Evolutionary conservation across 148 eudicot genomes (phyloP), one percentile per base, ranked within the genome.

Genomic region (Oxyria digyna): DNA sequence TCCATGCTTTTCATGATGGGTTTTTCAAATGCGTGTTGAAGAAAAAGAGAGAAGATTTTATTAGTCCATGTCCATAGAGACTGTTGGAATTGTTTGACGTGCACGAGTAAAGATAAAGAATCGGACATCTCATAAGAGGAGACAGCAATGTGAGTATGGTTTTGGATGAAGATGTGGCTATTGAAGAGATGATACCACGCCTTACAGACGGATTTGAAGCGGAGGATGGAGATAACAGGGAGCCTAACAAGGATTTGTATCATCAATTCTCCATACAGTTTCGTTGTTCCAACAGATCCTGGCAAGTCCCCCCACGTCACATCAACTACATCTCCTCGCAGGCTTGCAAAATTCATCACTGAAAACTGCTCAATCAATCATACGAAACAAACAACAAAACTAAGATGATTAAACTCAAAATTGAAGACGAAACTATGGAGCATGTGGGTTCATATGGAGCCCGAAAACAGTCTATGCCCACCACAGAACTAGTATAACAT

Each of bases 1-100:
- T 46, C 41, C 20, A 72, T 15, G 17, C 72, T 21, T 46, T 15
- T 20, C 15, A 29, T 6, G 13, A 77, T 14, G 4, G 79, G 79
- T 11, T 68, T 35, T 17, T 57, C 63, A 2, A 4, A 24, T 29
- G 71, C 27, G 40, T 24, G 38, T 4, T 14, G 4, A 26, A 68
- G 54, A 11, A 27, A 45, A 8, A 68, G 10, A 24, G 46, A 0
- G 48, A 7, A 12, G 50, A 14, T 40, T 13, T 15, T 7, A 48
- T 54, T 1, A 0, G 0, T 49, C 10, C 23, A 18, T 0, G 0
- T 49, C 10, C 23, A 18, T 8, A 18, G 24, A 38, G 3, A 10
- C 4, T 10, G 9, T 5, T 38, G 41, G 41, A 38, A 5, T 6
- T 62, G 2, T 26, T 17, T 0, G 15, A 8, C 11, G 37, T 59